Base-by-base conservation (phyloP, 495 filamentous ascomycete genomes). In the Corynascus novoguineensis region DNA sequence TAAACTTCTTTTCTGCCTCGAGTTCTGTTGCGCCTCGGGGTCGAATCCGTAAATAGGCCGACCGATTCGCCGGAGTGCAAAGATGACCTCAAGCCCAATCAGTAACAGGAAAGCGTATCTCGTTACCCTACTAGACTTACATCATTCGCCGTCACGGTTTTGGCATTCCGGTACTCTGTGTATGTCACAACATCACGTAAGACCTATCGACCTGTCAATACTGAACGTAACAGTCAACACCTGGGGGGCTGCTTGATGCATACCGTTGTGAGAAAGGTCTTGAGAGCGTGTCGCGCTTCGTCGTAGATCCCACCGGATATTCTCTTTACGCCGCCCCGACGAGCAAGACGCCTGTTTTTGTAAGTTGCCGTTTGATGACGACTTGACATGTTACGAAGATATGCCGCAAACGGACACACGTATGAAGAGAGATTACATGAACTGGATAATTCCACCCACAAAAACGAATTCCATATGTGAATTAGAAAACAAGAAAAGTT, bases 281-380 rank as follows among this genome's bases (percentile, higher is more conserved):
- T 83, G 1, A 95, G 28, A 0, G 74, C 81, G 0, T 17, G 17
- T 0, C 90, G 77, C 0, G 80, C 71, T 0, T 90, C 86, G 0
- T 89, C 79, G 64, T 96, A 95, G n/a, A 95, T 85, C 0, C 49
- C 58, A 0, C 61, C 76, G 0, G 82, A 86, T 17, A 95, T 90
- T 0, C 89, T 73, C 60, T 88, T 87, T 5, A 93, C 81, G 0
- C 89, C 89, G 4, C 89, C 89, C 17, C 89, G 82, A 1, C 89
- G 81, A 5, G 89, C 89, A 4, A 95, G 75, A 51, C 89, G 87
- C 45, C 88, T 92, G 51, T 35, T 25, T 21, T 86, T 90, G 54
- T 44, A 29, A 40, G 14, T 14, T 31, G 60, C 55, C 25, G 60
- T 66, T 51, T 15, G 14, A 4, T 17, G 12, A 21, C 3, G n/a